Evolutionary conservation across 163 green algal genomes (phyloP).

Genomic region (Chlorella variabilis): DNA sequence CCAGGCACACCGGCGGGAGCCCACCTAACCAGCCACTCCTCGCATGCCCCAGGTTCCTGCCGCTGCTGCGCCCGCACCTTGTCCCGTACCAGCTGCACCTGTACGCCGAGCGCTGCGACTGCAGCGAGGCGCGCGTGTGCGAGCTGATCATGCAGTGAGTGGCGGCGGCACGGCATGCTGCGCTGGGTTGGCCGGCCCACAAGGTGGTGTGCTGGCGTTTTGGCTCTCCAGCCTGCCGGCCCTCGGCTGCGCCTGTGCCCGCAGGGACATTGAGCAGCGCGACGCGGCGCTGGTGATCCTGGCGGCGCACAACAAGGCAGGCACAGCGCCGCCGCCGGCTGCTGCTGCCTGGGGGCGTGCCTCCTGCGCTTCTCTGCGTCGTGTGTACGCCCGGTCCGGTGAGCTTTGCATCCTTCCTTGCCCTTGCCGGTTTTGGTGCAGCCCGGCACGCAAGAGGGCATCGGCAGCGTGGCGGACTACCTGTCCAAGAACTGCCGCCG

Average conservation of each 20-base stretch:
- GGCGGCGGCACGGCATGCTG: neutral
- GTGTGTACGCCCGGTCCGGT: too few species aligned
- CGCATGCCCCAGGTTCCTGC: conserved; percentile 23
- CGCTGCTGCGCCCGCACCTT: conserved; percentile 19
- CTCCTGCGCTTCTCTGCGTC: too few species aligned
- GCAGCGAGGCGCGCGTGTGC: neutral
- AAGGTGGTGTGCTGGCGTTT: neutral
- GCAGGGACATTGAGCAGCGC: conserved; percentile 29
- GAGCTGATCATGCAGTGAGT: conserved; percentile 27
- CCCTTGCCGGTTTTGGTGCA: neutral
- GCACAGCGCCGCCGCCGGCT: neutral
- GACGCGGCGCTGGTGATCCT: conserved; percentile 36
- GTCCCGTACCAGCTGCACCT: conserved; percentile 52
- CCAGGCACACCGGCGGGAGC: too few species aligned
- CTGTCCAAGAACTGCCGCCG: conserved; percentile 35
- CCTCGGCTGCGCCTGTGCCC: neutral
- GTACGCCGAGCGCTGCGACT: conserved; percentile 40
- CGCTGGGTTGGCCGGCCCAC: neutral
- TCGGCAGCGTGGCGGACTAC: conserved; percentile 36
- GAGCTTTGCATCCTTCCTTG: neutral
- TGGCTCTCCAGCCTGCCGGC: too few species aligned
- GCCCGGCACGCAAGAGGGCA: neutral
- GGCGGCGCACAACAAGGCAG: conserved; percentile 50
- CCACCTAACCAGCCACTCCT: too few species aligned
- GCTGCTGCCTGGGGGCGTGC: too few species aligned